These are phyloP conservation scores for Erodium trifolium DNA, from an alignment of 441 rosid species.

Conservation along the genomic window DNA sequence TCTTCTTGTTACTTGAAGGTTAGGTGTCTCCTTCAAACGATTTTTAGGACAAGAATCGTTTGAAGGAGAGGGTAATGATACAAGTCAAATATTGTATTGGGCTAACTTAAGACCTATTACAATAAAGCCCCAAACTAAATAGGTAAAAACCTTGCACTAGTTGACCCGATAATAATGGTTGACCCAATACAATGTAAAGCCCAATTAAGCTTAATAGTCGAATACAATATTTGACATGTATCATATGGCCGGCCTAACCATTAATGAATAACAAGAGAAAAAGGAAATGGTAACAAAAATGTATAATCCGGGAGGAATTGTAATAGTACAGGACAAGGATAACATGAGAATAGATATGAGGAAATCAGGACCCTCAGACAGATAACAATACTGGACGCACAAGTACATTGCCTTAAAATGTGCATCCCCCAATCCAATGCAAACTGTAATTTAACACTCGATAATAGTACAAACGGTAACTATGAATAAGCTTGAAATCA, in stretches of 20 bases:
- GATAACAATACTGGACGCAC: neutral
- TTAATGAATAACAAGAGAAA: neutral
- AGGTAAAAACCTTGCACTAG: too few relatives aligned
- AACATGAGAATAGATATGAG: neutral
- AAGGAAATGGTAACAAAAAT: neutral
- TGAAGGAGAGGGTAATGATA: too few relatives aligned
- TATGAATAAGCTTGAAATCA: neutral
- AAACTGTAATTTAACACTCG: neutral
- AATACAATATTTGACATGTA: too few relatives aligned
- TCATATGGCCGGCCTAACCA: neutral
- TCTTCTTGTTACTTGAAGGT: too few relatives aligned
- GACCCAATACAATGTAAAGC: too few relatives aligned
- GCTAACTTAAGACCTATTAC: too few relatives aligned
- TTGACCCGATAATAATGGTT: too few relatives aligned
- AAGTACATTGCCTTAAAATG: neutral
- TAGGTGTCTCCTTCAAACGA: too few relatives aligned
- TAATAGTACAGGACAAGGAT: neutral
- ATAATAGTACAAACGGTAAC: neutral
- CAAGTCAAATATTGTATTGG: too few relatives aligned
- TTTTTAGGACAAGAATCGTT: too few relatives aligned
- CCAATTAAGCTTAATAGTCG: too few relatives aligned
- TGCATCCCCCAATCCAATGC: neutral
- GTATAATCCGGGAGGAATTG: neutral
- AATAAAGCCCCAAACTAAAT: too few relatives aligned
- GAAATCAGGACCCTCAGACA: neutral